These are phyloP conservation scores for Antitrichia curtipendula DNA, from an alignment of 225 moss, liverwort and hornwort species.

Conservation along the genomic window DNA sequence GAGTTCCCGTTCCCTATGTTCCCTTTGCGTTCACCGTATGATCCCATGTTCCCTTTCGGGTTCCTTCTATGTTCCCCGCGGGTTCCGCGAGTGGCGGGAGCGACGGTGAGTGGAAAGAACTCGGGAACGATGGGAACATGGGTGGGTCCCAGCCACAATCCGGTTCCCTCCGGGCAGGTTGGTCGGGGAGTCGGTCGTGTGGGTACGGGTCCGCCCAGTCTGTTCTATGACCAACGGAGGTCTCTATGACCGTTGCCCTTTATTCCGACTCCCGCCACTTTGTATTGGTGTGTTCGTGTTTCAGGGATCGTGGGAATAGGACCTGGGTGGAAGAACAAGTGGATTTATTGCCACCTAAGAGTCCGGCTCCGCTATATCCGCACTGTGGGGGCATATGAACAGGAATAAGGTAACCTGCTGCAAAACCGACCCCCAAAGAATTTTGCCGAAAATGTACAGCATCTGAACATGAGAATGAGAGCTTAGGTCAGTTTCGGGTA, in stretches of 20 bases:
- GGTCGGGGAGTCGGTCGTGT: neutral
- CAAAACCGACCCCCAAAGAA: neutral
- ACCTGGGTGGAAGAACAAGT: neutral
- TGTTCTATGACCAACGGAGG: neutral
- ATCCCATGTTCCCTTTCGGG: neutral
- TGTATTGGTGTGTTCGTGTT: neutral
- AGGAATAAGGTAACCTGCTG: neutral
- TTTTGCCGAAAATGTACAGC: neutral
- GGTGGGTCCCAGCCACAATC: neutral
- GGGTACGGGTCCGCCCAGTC: neutral
- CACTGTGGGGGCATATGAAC: neutral
- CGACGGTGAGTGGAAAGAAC: neutral
- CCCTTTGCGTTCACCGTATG: neutral
- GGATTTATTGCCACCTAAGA: neutral
- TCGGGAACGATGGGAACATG: neutral
- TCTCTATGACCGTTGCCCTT: neutral
- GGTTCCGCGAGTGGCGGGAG: neutral
- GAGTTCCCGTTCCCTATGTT: neutral
- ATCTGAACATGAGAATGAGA: no score
- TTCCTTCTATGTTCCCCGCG: neutral
- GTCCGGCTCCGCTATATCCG: neutral
- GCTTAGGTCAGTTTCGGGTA: neutral
- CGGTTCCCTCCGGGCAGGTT: neutral
- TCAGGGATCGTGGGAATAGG: neutral
- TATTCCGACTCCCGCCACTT: slow-evolving; percentile 1